A percentile compares a stretch with the other conserved stretches of the same genome.
These are phyloP conservation scores for Pogostemon cablin DNA, from an alignment of 257 asterid species.

Conservation along the genomic window DNA sequence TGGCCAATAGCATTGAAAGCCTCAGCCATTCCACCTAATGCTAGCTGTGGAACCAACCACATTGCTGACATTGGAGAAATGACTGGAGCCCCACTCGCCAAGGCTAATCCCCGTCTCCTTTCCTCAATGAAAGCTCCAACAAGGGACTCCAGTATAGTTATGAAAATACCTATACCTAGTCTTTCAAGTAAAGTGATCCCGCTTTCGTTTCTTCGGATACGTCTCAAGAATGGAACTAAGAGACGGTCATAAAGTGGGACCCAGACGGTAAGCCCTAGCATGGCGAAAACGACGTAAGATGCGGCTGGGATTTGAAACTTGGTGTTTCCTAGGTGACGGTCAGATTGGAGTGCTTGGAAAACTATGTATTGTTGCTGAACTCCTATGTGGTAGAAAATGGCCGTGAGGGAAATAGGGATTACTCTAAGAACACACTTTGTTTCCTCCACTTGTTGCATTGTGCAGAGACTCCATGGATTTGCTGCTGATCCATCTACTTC, in stretches of 20 bases:
- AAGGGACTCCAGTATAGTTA: conserved; percentile 44
- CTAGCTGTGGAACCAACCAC: conserved; percentile 76
- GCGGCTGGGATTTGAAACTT: conserved; percentile 73
- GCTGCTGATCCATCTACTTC: conserved; percentile 56
- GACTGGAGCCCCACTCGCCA: conserved; percentile 12
- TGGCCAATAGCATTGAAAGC: conserved; percentile 68
- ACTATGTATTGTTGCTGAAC: conserved; percentile 64
- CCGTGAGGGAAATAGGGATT: conserved; percentile 64
- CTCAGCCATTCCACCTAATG: conserved; percentile 66
- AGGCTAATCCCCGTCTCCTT: conserved; percentile 46
- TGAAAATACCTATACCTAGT: conserved; percentile 60
- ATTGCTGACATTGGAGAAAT: conserved; percentile 62
- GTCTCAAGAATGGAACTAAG: conserved; percentile 45
- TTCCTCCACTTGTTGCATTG: conserved; percentile 73
- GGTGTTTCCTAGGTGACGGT: conserved; percentile 56
- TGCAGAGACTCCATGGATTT: conserved; percentile 68
- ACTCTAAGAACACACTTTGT: conserved; percentile 63
- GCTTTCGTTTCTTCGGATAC: conserved; percentile 45
- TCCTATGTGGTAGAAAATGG: conserved; percentile 58
- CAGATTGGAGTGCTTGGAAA: conserved; percentile 76
- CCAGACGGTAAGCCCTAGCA: conserved; percentile 61
- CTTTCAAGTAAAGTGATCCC: conserved; percentile 77
- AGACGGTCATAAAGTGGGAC: conserved; percentile 67
- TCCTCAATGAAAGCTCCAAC: conserved; percentile 57
- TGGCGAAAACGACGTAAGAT: conserved; percentile 62